phyloP scores from a whole-genome alignment of 129 eudicot species.

The Sambucus nigra region DNA sequence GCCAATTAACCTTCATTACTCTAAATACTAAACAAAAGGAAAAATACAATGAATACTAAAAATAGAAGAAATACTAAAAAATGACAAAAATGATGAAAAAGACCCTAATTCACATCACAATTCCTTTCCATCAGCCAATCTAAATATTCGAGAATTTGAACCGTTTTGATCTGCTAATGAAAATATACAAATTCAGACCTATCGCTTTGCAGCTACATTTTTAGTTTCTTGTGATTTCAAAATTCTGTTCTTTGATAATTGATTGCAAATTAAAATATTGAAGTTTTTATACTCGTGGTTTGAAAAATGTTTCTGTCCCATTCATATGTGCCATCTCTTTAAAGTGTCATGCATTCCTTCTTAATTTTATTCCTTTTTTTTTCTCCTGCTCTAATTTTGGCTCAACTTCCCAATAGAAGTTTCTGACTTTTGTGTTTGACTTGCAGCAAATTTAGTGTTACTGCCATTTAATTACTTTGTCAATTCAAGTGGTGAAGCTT shows the following conservation, averaged over 20 bases:
- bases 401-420: neutral
- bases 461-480: conserved; percentile 62
- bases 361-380: neutral
- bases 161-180: neutral
- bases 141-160: neutral
- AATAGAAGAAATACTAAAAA: no score
- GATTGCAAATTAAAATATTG: neutral
- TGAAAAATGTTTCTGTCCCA: neutral
- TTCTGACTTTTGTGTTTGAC: conserved; percentile 5
- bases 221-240: neutral
- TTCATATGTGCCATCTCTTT: neutral
- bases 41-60: no score
- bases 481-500: conserved; percentile 48
- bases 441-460: conserved; percentile 85
- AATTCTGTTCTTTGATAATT: neutral
- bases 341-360: neutral
- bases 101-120: no score
- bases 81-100: no score
- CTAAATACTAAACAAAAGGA: no score
- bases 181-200: no score
- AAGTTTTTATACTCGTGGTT: no score
- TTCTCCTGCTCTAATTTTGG: neutral
- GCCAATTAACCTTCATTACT: no score
- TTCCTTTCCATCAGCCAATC: neutral
- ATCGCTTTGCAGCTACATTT: neutral